Evolutionary conservation across 352 stramenopile species (phyloP).

Genomic region (Plasmopara viticola): DNA sequence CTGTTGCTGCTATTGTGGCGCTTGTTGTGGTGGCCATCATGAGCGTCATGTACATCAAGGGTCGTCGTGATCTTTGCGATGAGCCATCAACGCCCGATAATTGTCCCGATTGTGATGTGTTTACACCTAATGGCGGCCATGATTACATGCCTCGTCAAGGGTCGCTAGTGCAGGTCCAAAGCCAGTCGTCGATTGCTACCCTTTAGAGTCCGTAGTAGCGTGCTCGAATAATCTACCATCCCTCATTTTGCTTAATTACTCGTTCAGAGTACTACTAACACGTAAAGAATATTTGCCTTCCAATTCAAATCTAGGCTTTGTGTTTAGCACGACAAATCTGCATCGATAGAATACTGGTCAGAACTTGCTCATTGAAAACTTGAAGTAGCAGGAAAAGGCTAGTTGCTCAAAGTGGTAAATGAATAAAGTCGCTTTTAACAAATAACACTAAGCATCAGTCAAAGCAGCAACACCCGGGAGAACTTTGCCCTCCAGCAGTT

Average conservation of each 20-base stretch:
- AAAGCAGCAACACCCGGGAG: conserved; percentile 97
- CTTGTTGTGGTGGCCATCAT: conserved; percentile 26
- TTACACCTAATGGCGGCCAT: conserved; percentile 12
- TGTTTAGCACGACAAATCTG: too few species aligned
- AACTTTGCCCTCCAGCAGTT: conserved; percentile 97
- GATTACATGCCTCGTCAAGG: conserved; percentile 22
- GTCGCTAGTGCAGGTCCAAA: conserved; percentile 30
- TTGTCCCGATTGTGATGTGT: conserved; percentile 5
- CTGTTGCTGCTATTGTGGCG: conserved; percentile 11
- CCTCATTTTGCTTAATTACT: conserved; percentile 5
- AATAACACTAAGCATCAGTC: conserved; percentile 45
- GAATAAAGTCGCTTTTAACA: too few species aligned
- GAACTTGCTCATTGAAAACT: too few species aligned
- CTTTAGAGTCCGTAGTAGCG: conserved; percentile 7
- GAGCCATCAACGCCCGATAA: conserved; percentile 24
- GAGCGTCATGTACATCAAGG: conserved; percentile 23
- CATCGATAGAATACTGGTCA: too few species aligned
- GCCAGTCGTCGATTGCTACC: conserved; percentile 31
- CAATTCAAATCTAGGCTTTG: too few species aligned
- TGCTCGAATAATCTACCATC: neutral
- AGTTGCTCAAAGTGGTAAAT: too few species aligned
- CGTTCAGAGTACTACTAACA: conserved; percentile 20
- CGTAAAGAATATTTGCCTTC: conserved; percentile 2
- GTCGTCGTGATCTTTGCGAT: conserved; percentile 10
- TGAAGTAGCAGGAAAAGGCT: too few species aligned